A percentile compares a stretch with the other conserved stretches of the same genome.
These are phyloP conservation scores for Leishmania arabica DNA, from an alignment of 208 protist species.

Conservation along the genomic window DNA sequence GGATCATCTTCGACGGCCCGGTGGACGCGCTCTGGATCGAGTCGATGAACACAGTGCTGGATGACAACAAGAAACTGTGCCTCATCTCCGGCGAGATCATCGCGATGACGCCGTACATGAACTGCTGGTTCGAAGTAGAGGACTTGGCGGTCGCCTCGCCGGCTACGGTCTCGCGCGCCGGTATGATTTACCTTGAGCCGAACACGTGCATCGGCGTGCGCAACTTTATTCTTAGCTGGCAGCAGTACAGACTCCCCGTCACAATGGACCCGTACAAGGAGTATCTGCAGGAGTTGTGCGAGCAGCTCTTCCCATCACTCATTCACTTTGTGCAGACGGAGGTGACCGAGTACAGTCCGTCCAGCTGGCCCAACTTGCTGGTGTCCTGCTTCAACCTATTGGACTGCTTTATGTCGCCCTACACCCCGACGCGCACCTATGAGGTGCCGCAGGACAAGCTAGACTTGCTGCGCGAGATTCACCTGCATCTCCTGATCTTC, in stretches of 20 bases:
- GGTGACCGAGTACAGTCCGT: constrained; percentile 94
- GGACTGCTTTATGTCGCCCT: constrained; percentile 88
- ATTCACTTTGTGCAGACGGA: constrained; percentile 94
- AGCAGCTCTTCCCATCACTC: constrained; percentile 82
- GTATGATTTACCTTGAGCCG: constrained; percentile 99
- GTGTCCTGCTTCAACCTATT: constrained; percentile 95
- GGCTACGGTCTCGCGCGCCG: constrained; percentile 97
- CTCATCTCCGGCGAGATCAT: constrained; percentile 96
- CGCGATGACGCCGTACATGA: constrained; percentile 95
- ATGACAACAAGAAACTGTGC: constrained; percentile 97
- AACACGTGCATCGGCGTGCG: constrained; percentile 83
- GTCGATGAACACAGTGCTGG: constrained; percentile 96
- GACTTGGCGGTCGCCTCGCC: constrained; percentile 97
- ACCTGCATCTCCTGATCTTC: constrained; percentile 96
- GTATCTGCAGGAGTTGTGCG: constrained; percentile 87
- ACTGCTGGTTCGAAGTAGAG: constrained; percentile 98
- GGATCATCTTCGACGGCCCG: constrained; percentile 97
- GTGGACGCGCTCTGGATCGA: constrained; percentile 97
- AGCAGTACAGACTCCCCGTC: constrained; percentile 76
- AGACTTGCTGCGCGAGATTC: constrained; percentile 71
- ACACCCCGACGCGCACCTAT: constrained; percentile 74
- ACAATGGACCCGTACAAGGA: constrained; percentile 89
- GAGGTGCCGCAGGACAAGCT: constrained; percentile 86
- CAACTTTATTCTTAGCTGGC: constrained; percentile 86
- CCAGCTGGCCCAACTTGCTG: constrained; percentile 95